Conservation (phyloP, 148 eudicot species). For the Camellia sinensis region DNA sequence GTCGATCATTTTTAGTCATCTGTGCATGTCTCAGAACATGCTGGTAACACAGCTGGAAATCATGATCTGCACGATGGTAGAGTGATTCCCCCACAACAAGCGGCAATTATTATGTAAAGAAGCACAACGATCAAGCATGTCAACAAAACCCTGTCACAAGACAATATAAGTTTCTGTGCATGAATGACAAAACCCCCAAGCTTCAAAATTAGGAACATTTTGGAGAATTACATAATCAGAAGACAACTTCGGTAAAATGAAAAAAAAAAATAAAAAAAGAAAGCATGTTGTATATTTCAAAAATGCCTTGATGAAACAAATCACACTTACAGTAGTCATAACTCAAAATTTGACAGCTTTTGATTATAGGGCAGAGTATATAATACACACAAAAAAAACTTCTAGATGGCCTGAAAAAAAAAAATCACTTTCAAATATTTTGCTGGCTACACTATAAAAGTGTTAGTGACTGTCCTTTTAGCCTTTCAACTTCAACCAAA, state of each 20-base stretch:
- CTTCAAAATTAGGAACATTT: not conserved
- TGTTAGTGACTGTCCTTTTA: too few species aligned
- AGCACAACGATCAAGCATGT: conserved; percentile 74
- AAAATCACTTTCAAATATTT: too few species aligned
- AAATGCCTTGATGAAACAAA: not conserved
- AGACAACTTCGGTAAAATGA: not conserved
- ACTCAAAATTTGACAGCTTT: too few species aligned
- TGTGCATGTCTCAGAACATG: conserved; percentile 3
- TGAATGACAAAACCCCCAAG: not conserved
- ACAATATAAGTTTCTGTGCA: conserved; percentile 17
- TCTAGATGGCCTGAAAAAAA: too few species aligned
- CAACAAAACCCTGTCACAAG: conserved; percentile 68
- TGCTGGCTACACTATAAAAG: too few species aligned
- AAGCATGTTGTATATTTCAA: too few species aligned
- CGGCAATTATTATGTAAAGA: conserved; percentile 77
- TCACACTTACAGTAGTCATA: too few species aligned
- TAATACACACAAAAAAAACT: too few species aligned
- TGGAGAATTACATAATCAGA: not conserved
- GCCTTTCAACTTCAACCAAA: too few species aligned
- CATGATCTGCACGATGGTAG: conserved; percentile 80
- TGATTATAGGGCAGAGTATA: too few species aligned
- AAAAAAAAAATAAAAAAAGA: not conserved
- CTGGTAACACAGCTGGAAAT: not conserved
- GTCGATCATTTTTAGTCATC: not conserved
- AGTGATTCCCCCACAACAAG: conserved; percentile 83